Base-by-base conservation (phyloP, 1,284 basidiomycete genomes). In the Trametes polyzona region DNA sequence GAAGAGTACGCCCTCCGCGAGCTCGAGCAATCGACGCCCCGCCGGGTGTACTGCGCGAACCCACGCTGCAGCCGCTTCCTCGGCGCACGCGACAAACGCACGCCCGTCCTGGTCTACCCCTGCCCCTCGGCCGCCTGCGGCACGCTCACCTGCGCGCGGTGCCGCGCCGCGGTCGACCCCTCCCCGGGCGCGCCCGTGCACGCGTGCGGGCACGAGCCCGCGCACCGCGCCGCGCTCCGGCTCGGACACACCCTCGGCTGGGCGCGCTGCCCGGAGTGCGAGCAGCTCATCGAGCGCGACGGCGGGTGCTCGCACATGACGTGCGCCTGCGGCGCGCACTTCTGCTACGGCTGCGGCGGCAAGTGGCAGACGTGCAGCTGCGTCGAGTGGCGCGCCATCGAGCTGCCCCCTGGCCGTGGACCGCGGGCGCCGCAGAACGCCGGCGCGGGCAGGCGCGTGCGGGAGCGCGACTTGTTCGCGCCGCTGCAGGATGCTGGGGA, bases 241-340 rank as follows among this genome's bases (percentile, higher is more conserved):
- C 70, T 77, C 23, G 67, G 71, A 11, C 64, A 67, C n/a, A 37
- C 65, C 41, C 43, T 67, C 21, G 77, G 76, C 7, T 80, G 78
- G 78, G 67, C 72, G 17, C 73, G 76, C 26, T 80, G 78, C 57
- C 76, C 78, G 1, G 72, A 73, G 1, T 80, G 79, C 63, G 66
- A 69, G 19, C 68, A 72, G 41, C 67, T 80, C 62, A 72, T 80
- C 56, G 78, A 80, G 61, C 76, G 78, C 33, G 62, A 71, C 30
- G 39, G 67, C 7, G 79, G 78, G 0, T 80, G 78, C 58, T 76
- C 68, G 61, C 78, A 80, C 60, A 80, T 80, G 76, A 79, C 77
- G 2, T 80, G 78, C 58, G 66, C 73, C 23, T 80, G 78, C 63
- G 67, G 68, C 47, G 72, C 76, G n/a, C 67, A 80, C 57, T 80